These are phyloP conservation scores for Mucor indicus DNA, from an alignment of 371 early-diverging fungal genomes.

Conservation along the genomic window DNA sequence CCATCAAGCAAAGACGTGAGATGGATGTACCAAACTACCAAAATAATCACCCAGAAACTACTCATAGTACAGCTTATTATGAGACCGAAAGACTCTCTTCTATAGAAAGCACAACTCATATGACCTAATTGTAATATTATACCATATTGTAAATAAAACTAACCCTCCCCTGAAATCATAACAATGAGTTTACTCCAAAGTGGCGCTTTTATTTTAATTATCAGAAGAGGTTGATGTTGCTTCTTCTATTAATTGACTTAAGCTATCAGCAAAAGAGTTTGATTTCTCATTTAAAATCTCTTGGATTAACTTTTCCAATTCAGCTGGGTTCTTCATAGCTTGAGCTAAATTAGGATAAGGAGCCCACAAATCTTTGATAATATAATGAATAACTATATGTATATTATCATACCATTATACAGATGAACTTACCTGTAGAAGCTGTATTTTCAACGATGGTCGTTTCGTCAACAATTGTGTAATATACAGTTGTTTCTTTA, in stretches of 20 bases:
- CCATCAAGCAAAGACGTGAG: conserved; percentile 30
- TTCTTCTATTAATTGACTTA: too few species aligned
- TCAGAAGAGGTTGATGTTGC: too few species aligned
- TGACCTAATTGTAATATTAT: too few species aligned
- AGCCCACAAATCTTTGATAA: neutral
- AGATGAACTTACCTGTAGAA: too few species aligned
- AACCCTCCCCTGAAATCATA: too few species aligned
- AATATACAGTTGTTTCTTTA: neutral
- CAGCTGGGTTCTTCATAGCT: neutral
- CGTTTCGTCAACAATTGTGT: neutral
- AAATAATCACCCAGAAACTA: conserved; percentile 2
- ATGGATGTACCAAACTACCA: conserved; percentile 9
- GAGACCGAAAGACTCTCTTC: conserved; percentile 13
- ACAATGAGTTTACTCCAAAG: too few species aligned
- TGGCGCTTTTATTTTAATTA: too few species aligned
- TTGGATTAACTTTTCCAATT: neutral
- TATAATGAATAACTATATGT: neutral
- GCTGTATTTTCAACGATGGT: neutral
- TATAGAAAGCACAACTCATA: conserved; percentile 16
- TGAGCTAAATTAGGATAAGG: neutral
- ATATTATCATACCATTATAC: too few species aligned
- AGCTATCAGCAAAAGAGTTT: too few species aligned
- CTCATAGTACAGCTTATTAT: neutral
- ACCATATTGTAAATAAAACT: too few species aligned
- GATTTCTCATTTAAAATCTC: neutral